Base-by-base conservation (phyloP, 352 stramenopile species). In the Phytophthora chlamydospora region DNA sequence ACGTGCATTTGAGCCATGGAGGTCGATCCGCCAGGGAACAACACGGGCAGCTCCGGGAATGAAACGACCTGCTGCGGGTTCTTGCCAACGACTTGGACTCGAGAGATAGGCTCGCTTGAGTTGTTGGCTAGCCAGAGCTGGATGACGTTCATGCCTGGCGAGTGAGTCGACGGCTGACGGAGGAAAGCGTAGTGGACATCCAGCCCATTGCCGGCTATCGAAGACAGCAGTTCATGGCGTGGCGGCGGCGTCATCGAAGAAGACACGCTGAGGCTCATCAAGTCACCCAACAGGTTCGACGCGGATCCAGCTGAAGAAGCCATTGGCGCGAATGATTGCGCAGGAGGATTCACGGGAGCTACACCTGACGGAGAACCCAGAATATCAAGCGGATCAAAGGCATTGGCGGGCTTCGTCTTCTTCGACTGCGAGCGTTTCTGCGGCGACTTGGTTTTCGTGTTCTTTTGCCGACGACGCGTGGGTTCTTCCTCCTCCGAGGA, bases 1-100 rank as follows among this genome's bases (percentile, higher is more conserved):
- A 96, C 82, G 40, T 95, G 83, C 47, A 97, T 53, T 53, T 93
- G 80, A 0, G 80, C 88, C 77, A 92, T 92, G 2, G 77, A 85
- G 13, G 78, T 75, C 6, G 76, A 83, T 10, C 74, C 88, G 9
- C 88, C 88, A 39, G 89, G 83, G 47, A 93, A 91, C 21, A 97
- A 58, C 9, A 96, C 78, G 9, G 89, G 80, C 16, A 97, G 78
- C 58, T 96, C 84, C 3, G 83, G 75, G 62, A 93, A 97, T 14
- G 86, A 74, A 36, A 94, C 68, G 21, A 97, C 76, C 31, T 83
- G 68, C 41, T 80, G 57, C 31, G 63, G 44, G 14, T 67, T 73
- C 47, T 71, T 82, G 2, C 62, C 66, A 31, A 77, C 42, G 4
- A 83, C 59, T 65, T 86, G 68, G 29, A 86, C 66, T 12, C 66